Evolutionary conservation across 331 rosid genomes (phyloP).

Genomic region (Telfairia occidentalis): DNA sequence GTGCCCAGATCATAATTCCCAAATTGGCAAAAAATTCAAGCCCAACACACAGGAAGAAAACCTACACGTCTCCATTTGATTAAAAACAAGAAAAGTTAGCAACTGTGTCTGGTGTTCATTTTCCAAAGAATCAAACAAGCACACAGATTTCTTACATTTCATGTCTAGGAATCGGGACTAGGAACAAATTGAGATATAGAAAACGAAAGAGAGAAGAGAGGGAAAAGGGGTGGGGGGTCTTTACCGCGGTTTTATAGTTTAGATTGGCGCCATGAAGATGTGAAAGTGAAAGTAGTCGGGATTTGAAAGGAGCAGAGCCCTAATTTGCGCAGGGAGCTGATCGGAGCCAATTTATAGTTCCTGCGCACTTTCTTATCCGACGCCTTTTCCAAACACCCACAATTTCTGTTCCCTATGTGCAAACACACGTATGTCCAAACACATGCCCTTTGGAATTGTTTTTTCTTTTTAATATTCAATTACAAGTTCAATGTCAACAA

Average conservation of each 20-base stretch:
- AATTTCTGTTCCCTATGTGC: too few relatives aligned
- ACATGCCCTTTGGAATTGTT: too few relatives aligned
- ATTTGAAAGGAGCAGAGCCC: constrained; percentile 11
- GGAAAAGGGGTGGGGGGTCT: not conserved
- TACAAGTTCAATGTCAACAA: too few relatives aligned
- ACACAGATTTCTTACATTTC: not conserved
- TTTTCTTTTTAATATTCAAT: too few relatives aligned
- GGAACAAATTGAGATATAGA: not conserved
- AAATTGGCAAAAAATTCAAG: not conserved
- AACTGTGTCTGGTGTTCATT: not conserved
- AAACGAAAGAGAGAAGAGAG: not conserved
- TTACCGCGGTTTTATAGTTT: not conserved
- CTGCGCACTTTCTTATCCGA: constrained; percentile 12
- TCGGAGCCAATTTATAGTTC: not conserved
- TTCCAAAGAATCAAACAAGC: not conserved
- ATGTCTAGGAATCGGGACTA: not conserved
- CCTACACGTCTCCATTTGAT: not conserved
- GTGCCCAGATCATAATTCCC: not conserved
- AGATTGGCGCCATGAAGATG: not conserved
- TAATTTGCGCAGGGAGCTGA: constrained; percentile 6
- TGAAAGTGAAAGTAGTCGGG: not conserved
- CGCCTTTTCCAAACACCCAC: too few relatives aligned
- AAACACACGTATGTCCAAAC: too few relatives aligned
- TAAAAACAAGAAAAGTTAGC: not conserved
- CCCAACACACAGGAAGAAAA: not conserved